phyloP scores from a whole-genome alignment of 305 asterid species.

The Fraxinus latifolia region DNA sequence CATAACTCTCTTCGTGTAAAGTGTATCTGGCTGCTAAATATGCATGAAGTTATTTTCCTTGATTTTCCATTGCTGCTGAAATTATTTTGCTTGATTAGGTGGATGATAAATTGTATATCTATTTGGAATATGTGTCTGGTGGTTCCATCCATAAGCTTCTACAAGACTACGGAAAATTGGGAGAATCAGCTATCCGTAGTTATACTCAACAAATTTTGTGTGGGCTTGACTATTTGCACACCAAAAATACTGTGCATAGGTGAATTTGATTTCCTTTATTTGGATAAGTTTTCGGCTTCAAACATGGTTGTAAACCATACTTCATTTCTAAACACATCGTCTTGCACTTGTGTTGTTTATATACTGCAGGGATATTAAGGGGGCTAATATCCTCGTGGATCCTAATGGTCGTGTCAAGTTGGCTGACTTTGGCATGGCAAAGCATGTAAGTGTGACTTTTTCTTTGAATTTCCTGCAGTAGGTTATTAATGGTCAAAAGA shows the following conservation, averaged over 20 bases:
- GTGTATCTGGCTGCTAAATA: neutral
- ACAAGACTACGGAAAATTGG: conserved; percentile 83
- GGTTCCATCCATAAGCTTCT: conserved; percentile 92
- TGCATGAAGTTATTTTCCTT: conserved; percentile 5
- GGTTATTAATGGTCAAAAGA: neutral
- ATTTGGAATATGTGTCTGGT: conserved; percentile 93
- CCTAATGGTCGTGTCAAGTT: conserved; percentile 91
- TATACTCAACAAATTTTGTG: conserved; percentile 88
- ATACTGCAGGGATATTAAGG: conserved; percentile 83
- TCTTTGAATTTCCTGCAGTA: neutral
- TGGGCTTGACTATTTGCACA: conserved; percentile 90
- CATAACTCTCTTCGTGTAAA: neutral
- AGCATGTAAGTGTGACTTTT: conserved; percentile 65
- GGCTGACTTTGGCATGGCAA: conserved; percentile 96
- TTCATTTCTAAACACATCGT: conserved; percentile 9
- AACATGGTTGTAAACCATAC: conserved; percentile 6
- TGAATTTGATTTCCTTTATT: conserved; percentile 25
- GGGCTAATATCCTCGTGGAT: conserved; percentile 96
- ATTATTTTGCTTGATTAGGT: conserved; percentile 50
- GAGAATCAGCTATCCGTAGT: conserved; percentile 87
- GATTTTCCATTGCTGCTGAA: conserved; percentile 23
- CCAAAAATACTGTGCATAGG: conserved; percentile 91
- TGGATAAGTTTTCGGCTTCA: conserved; percentile 18
- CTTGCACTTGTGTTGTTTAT: conserved; percentile 13
- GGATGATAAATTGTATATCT: conserved; percentile 76